Conservation (phyloP, 2,329 filamentous ascomycete genomes). For the Claviceps spartinae region DNA sequence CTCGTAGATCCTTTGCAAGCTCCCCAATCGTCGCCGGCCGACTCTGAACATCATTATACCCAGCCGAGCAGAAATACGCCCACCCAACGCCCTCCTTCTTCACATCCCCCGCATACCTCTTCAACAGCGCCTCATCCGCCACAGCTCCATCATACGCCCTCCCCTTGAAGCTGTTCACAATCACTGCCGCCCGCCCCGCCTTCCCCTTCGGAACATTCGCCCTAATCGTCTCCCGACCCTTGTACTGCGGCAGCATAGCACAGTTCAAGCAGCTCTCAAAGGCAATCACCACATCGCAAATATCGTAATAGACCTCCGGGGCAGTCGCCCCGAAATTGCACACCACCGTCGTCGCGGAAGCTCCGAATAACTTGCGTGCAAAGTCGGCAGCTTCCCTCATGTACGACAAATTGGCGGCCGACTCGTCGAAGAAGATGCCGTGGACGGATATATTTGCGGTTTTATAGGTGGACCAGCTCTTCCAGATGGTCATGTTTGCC, state of each 20-base stretch:
- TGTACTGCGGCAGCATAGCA: constrained; percentile 6
- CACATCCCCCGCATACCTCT: not conserved
- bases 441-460: constrained; percentile 9
- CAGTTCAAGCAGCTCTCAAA: constrained; percentile 15
- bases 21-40: constrained; percentile 2
- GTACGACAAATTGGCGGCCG: constrained; percentile 7
- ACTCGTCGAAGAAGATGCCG: constrained; percentile 14
- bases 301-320: constrained; percentile 8
- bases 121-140: constrained; percentile 2
- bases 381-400: constrained; percentile 9
- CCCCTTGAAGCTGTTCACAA: constrained; percentile 11
- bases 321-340: constrained; percentile 13
- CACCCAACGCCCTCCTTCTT: constrained; percentile 1
- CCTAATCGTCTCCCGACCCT: constrained; percentile 7
- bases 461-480: constrained; percentile 9
- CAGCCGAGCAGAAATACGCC: constrained; percentile 4
- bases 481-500: constrained; percentile 10
- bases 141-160: constrained; percentile 4
- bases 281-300: constrained; percentile 14
- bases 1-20: not conserved
- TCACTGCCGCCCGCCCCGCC: constrained; percentile 6
- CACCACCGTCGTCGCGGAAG: constrained; percentile 6
- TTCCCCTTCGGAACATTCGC: constrained; percentile 8
- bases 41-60: not conserved
- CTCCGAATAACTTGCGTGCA: constrained; percentile 4